These are phyloP conservation scores for Cytospora schulzeri DNA, from an alignment of 2,329 filamentous ascomycete genomes.

Conservation along the genomic window DNA sequence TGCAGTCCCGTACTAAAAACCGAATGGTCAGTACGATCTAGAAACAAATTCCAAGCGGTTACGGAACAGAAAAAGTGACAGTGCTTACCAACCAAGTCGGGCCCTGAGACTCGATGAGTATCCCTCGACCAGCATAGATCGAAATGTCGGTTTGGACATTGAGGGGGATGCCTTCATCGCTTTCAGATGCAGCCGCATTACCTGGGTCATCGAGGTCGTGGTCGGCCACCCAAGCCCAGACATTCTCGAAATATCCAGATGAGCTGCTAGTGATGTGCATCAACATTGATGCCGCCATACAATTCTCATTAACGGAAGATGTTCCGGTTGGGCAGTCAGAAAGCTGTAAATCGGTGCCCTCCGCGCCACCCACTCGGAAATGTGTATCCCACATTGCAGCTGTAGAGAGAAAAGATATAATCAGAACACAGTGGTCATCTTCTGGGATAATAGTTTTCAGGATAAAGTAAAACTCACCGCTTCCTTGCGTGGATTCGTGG, in stretches of 20 bases:
- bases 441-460: too few relatives aligned
- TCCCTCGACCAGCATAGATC: constrained; percentile 25
- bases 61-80: too few relatives aligned
- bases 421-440: too few relatives aligned
- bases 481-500: too few relatives aligned
- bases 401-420: too few relatives aligned
- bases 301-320: too few relatives aligned
- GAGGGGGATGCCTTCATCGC: not conserved
- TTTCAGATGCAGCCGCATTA: not conserved
- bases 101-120: constrained; percentile 34
- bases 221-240: constrained; percentile 69
- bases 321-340: too few relatives aligned
- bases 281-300: constrained; percentile 46
- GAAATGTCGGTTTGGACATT: not conserved
- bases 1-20: constrained; percentile 46
- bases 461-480: too few relatives aligned
- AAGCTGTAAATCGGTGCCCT: constrained; percentile 39
- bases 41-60: too few relatives aligned
- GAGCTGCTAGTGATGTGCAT: constrained; percentile 46
- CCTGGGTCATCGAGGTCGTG: constrained; percentile 40
- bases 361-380: constrained; percentile 68
- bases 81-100: constrained; percentile 36
- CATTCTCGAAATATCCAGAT: constrained; percentile 52
- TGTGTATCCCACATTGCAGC: constrained; percentile 71
- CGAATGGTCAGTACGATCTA: too few relatives aligned